A percentile compares a stretch with the other conserved stretches of the same genome.
Evolutionary conservation across 139 green algal species (phyloP).

Genomic region (Closterium sp.): DNA sequence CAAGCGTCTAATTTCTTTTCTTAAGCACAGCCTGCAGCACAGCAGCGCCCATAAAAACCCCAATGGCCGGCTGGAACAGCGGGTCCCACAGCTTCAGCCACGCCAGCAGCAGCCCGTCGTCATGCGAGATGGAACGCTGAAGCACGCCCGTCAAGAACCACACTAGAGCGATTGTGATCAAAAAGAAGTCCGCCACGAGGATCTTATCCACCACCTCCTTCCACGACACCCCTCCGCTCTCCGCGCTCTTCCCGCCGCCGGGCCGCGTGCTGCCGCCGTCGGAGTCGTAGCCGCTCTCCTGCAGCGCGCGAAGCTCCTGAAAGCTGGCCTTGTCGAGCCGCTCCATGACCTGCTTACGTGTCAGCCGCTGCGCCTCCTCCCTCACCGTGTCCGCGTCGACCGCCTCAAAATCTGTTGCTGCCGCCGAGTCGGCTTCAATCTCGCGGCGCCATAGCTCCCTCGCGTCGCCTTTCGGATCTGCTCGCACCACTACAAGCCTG

Average conservation of each 20-base stretch:
- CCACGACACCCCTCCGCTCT: not conserved
- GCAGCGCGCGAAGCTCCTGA: not conserved
- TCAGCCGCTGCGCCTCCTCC: not conserved
- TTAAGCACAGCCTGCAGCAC: not conserved
- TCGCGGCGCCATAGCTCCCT: not conserved
- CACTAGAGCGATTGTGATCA: slow-evolving; percentile 9
- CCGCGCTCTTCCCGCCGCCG: not conserved
- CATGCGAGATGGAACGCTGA: not conserved
- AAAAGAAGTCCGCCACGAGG: slow-evolving; percentile 46
- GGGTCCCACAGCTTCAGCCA: slow-evolving; percentile 37
- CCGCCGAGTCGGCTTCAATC: not conserved
- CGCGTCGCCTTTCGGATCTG: not conserved
- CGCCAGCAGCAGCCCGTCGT: slow-evolving; percentile 16
- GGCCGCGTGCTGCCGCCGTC: not conserved
- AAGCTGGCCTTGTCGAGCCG: not conserved
- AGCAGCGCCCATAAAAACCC: slow-evolving; percentile 35
- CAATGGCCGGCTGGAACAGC: slow-evolving; percentile 35
- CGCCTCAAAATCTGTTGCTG: not conserved
- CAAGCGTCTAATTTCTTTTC: not conserved
- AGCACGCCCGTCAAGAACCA: slow-evolving; percentile 31
- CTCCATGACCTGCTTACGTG: not conserved
- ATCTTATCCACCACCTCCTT: slow-evolving; percentile 37
- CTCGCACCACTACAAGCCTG: not conserved
- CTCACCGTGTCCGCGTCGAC: not conserved
- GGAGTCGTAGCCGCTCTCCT: not conserved